Base-by-base conservation (phyloP, 345 rosid species). In the Conringia planisiliqua region DNA sequence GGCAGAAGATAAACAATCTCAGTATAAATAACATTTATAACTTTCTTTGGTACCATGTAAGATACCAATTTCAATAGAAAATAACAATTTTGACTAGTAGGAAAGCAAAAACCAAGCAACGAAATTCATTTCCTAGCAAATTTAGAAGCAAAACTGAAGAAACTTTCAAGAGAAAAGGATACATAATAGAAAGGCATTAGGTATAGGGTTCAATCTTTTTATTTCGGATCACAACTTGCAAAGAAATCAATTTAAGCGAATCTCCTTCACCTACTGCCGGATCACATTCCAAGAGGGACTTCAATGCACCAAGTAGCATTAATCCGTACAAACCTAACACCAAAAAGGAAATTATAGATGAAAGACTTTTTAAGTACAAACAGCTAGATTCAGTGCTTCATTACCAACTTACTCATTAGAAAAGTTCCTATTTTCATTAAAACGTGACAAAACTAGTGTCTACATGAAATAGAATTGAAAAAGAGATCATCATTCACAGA, bases 321-420 rank as follows among this genome's bases (percentile, higher is more conserved):
- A 50, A 68, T 68, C 74, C 57, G 70, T 62, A 68, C 74, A 75
- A 68, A 61, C 58, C 70, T 68, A 75, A 75, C 62, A 68, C 74
- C 36, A 5, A 62, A 75, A 75, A 11, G 79, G 74, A 68, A 61
- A 68, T 61, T 61, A 14, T 52, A 43, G 57, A 68, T 22, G 12
- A 32, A 42, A 40, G 13, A 32, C 57, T 9, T 61, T 75, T 52
- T 51, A 61, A 75, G 79, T 68, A 54, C 62, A 59, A 61, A 75
- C 55, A 66, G 62, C 79, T 57, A 38, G 51, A 47, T 57, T 74
- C 60, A 65, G 30, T 55, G 66, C 20, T 73, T 44, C 59, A 44
- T 64, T 35, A 56, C 66, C 71, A 55, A 56, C 57, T 65, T 73
- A 12, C 60, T 12, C 66, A 73, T 6, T 30, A 64, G 64, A 55